Evolutionary conservation across 208 protist species (phyloP), one percentile per base, ranked within the genome.

Genomic region (Trypanosoma brucei): DNA sequence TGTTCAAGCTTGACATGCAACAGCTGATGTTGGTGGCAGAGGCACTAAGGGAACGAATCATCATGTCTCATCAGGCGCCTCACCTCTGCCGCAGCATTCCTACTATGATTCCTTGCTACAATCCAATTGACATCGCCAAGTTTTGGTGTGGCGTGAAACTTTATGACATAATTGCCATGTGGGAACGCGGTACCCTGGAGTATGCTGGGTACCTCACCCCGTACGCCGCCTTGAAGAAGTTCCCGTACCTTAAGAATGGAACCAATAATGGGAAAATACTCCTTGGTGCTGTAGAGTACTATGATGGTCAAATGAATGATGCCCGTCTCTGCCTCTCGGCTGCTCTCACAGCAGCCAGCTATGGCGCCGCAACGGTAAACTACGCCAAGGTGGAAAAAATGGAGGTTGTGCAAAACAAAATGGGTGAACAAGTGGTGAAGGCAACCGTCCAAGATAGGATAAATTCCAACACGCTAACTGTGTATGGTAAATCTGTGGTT

Each of bases 261-360:
- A 74, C 80, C 58, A 53, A 58, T 11, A 54, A 91, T 38, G 72
- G 81, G 57, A 66, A 83, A 50, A 71, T 72, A 34, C 83, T 99
- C 37, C 62, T 85, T n/a, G 95, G 95, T 6, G 78, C 85, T 3
- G 78, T 98, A 14, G 77, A 96, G 33, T 97, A 98, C 74, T 98
- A 96, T 68, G 96, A 99, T 69, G 96, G 96, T 2, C 92, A 97
- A 77, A 91, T 97, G 79, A 97, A 99, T 80, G 97, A 99, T 65
- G 82, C 96, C 2, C 88, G 97, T n/a, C 83, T 98, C 68, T 97
- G 97, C 74, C 71, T 98, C 38, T 65, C 70, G 1, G 81, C 96
- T 11, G 96, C 95, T 4, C 78, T 98, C 55, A 98, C 97, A 38
- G 96, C 97, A 6, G 83, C 89, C 34, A 79, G 81, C 11, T 81